Conservation (phyloP, 1,284 basidiomycete species). For the Moniliella sp. region DNA sequence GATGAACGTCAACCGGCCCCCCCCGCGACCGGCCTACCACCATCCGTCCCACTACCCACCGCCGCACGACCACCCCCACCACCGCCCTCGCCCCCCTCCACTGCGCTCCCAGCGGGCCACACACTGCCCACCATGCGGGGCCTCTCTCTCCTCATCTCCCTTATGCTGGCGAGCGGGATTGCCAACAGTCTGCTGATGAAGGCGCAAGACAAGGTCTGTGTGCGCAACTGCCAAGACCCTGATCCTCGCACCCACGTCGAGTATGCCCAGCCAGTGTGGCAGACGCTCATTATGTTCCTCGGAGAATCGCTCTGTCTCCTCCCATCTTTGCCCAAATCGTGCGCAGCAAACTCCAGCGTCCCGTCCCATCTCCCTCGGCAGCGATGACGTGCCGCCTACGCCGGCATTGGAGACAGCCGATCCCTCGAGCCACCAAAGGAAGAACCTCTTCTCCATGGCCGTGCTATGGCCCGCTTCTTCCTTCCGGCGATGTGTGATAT, state of each 20-base stretch:
- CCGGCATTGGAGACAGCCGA: too few species aligned
- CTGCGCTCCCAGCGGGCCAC: too few species aligned
- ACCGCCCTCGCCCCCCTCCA: too few species aligned
- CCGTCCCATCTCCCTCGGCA: too few species aligned
- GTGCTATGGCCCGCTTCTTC: constrained; percentile 42
- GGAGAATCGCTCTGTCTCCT: constrained; percentile 33
- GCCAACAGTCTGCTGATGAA: constrained; percentile 28
- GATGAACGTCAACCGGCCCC: too few species aligned
- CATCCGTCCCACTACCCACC: too few species aligned
- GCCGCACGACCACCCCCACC: too few species aligned
- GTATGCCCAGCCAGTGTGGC: constrained; percentile 29
- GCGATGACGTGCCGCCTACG: too few species aligned
- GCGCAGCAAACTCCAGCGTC: constrained; percentile 5
- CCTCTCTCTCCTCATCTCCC: constrained; percentile 36
- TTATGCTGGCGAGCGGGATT: constrained; percentile 40
- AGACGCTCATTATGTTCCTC: constrained; percentile 34
- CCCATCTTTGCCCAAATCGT: constrained; percentile 8
- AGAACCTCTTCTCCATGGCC: not conserved
- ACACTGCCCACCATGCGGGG: too few species aligned
- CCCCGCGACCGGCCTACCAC: too few species aligned
- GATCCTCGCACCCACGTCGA: constrained; percentile 11
- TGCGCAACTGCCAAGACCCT: constrained; percentile 25
- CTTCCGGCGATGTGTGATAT: constrained; percentile 70
- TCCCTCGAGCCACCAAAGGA: constrained; percentile 5
- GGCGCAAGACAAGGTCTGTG: constrained; percentile 35